Evolutionary conservation across 768 basidiomycete genomes (phyloP).

Genomic region (Lentinus brumalis): DNA sequence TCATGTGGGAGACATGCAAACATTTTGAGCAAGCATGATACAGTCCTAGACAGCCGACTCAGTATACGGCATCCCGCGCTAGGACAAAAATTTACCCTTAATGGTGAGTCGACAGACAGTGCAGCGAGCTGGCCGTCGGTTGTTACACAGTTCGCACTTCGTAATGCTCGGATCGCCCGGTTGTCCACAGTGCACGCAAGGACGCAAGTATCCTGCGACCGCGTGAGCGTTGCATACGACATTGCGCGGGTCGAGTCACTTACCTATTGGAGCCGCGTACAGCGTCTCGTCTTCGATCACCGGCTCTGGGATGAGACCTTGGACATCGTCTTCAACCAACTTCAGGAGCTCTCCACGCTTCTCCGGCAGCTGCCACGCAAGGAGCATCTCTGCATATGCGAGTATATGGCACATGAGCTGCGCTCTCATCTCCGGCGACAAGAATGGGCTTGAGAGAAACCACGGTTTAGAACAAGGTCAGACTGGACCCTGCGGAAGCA

Average conservation of each 20-base stretch:
- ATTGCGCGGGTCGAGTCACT: not conserved
- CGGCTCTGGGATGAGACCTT: conserved; percentile 24
- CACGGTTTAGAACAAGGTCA: not conserved
- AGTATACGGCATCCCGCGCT: not conserved
- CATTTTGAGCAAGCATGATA: conserved; percentile 29
- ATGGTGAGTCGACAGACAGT: conserved; percentile 77
- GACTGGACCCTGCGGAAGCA: not conserved
- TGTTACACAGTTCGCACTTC: conserved; percentile 43
- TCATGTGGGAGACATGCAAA: conserved; percentile 28
- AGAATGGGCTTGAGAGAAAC: conserved; percentile 16
- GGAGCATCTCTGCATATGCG: conserved; percentile 74
- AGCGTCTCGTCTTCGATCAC: conserved; percentile 29
- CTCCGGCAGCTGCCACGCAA: conserved; percentile 69
- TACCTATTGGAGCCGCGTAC: conserved; percentile 8
- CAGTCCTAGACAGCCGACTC: conserved; percentile 19
- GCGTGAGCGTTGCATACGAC: not conserved
- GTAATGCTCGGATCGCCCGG: conserved; percentile 32
- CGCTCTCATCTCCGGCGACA: conserved; percentile 43
- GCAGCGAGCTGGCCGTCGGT: conserved; percentile 54
- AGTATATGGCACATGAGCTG: conserved; percentile 58
- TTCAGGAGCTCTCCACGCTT: conserved; percentile 78
- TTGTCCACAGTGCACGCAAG: conserved; percentile 27
- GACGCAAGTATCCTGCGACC: conserved; percentile 45
- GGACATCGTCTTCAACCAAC: conserved; percentile 44
- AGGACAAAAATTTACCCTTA: conserved; percentile 50